Base-by-base conservation (phyloP, 2,329 filamentous ascomycete genomes). In the Sarocladium oryzae region DNA sequence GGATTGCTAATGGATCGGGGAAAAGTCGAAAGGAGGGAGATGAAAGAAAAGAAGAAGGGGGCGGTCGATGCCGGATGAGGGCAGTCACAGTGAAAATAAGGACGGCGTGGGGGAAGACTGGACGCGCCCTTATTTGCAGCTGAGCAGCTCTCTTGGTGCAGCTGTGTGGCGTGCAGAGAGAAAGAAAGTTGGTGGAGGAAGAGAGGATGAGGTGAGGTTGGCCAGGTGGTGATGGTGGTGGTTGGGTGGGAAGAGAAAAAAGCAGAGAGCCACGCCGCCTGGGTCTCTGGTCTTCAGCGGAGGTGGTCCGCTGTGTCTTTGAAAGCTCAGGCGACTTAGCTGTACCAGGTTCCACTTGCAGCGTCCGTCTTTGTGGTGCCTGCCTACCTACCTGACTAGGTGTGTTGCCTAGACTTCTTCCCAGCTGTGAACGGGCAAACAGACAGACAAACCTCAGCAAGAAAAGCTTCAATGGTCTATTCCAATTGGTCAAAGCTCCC, bases 71-170 rank as follows among this genome's bases (percentile, higher is more conserved):
- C 37, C n/a, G 46, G 33, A 32, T 49, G 33, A 49, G 30, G 18
- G 46, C 24, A 36, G 33, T 36, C 30, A 36, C 46, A 36, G 28
- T 37, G 33, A 37, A 36, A 48, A 48, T 48, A 48, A 48, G 43
- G 43, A 48, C 43, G 24, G 30, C 46, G 46, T 32, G 46, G 46
- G 46, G 33, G 46, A 49, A 24, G 30, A 26, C 46, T 49, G 2
- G 33, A 49, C 46, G 46, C 46, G 46, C 43, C 43, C 43, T 48
- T 48, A 48, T 33, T 48, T 48, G 43, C 43, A 48, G 26, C 43
- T 48, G 43, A 48, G 43, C 10, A 48, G 43, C 43, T 48, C 43
- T 48, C 43, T 48, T 48, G 24, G 16, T 48, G 21, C 43, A 32
- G 16, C 43, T 32, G 43, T 32, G 46, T 49, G 46, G 30, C 46